Conservation (phyloP, 371 early-diverging fungal genomes). For the Umbelopsis sp. region DNA sequence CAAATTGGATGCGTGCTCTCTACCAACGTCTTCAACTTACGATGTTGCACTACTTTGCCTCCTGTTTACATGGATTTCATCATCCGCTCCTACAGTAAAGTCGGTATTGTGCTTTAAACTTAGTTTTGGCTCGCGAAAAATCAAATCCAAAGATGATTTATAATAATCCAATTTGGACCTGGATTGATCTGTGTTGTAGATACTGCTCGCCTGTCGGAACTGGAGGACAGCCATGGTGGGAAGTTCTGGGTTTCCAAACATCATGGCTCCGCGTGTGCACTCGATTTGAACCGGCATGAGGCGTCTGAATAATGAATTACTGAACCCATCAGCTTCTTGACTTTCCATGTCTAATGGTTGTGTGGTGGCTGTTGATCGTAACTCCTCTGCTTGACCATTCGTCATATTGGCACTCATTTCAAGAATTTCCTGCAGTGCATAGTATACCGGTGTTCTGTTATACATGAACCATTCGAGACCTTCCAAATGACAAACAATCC, state of each 20-base stretch:
- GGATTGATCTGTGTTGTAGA: slow-evolving; percentile 60
- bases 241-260: slow-evolving; percentile 78
- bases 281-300: slow-evolving; percentile 76
- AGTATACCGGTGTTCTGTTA: slow-evolving; percentile 80
- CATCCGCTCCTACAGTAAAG: slow-evolving; percentile 46
- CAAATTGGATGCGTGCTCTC: background rate
- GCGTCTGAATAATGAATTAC: slow-evolving; percentile 55
- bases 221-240: slow-evolving; percentile 66
- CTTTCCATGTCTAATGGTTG: slow-evolving; percentile 1
- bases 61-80: background rate
- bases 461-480: slow-evolving; percentile 88
- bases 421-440: slow-evolving; percentile 61
- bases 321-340: slow-evolving; percentile 20
- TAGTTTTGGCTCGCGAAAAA: slow-evolving; percentile 58
- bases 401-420: slow-evolving; percentile 30
- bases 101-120: slow-evolving; percentile 71
- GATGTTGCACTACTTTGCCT: slow-evolving; percentile 1
- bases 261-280: slow-evolving; percentile 70
- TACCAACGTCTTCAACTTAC: background rate
- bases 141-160: slow-evolving; percentile 57
- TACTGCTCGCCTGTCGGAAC: slow-evolving; percentile 65
- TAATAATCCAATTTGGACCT: slow-evolving; percentile 65
- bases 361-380: background rate
- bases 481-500: slow-evolving; percentile 73
- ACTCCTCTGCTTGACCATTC: background rate